Percentiles rank a stretch among this genome's conserved stretches.
phyloP scores from a whole-genome alignment of 1,284 basidiomycete species.

The Volvariella volvacea region DNA sequence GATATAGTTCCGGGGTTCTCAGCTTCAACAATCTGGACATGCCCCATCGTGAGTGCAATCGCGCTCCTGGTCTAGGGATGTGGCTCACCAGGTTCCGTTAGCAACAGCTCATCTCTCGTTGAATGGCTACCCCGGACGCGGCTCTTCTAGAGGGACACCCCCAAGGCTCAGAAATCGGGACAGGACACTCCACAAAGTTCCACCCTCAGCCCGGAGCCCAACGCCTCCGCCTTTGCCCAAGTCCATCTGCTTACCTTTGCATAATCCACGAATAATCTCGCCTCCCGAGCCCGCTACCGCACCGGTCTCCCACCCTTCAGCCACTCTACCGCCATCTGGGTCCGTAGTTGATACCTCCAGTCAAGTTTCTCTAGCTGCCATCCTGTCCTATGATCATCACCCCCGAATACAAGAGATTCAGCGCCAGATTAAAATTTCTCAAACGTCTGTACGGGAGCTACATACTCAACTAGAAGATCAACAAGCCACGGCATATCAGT shows the following conservation, averaged over 20 bases:
- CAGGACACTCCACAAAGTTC: constrained; percentile 32
- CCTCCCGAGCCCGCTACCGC: constrained; percentile 22
- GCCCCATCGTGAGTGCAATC: constrained; percentile 43
- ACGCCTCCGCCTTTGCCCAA: constrained; percentile 80
- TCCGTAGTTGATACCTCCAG: too few species aligned
- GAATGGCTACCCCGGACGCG: constrained; percentile 17
- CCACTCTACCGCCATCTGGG: too few species aligned
- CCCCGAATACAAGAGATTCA: constrained; percentile 72
- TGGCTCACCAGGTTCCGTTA: too few species aligned
- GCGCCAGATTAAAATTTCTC: constrained; percentile 68
- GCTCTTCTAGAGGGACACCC: constrained; percentile 36
- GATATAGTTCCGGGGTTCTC: constrained; percentile 67
- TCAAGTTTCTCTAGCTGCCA: too few species aligned
- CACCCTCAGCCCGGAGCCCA: constrained; percentile 41
- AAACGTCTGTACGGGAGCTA: constrained; percentile 64
- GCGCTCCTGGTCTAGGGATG: constrained; percentile 45
- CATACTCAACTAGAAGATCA: constrained; percentile 72
- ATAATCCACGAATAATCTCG: constrained; percentile 38
- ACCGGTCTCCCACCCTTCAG: constrained; percentile 19
- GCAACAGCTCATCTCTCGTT: constrained; percentile 33
- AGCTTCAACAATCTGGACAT: constrained; percentile 65
- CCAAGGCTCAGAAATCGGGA: constrained; percentile 55
- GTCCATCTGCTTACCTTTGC: constrained; percentile 70
- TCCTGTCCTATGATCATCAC: constrained; percentile 46
- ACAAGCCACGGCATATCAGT: constrained; percentile 52